These are phyloP conservation scores for Talinum fruticosum DNA, from an alignment of 148 eudicot genomes.

Conservation along the genomic window DNA sequence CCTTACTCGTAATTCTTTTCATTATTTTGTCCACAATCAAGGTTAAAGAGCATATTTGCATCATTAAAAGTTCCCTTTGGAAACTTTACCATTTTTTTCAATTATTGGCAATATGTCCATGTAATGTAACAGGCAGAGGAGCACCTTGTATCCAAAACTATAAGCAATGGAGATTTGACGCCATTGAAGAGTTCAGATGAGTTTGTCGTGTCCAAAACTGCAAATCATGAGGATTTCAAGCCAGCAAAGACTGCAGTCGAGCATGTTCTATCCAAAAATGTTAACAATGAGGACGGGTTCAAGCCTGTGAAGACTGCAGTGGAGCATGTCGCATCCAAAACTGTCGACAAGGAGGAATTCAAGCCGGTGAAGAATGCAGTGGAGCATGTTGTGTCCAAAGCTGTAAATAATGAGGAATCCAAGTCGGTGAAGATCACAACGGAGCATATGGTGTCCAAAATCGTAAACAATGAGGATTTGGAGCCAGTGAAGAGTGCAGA, in stretches of 20 bases:
- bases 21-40: background rate
- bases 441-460: slow-evolving; percentile 16
- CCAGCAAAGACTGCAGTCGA: slow-evolving; percentile 14
- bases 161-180: slow-evolving; percentile 19
- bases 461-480: slow-evolving; percentile 14
- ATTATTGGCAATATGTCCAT: background rate
- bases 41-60: background rate
- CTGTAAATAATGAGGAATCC: slow-evolving; percentile 15
- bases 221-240: slow-evolving; percentile 14
- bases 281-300: slow-evolving; percentile 13
- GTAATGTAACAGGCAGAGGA: slow-evolving; percentile 26
- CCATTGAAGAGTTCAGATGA: slow-evolving; percentile 3
- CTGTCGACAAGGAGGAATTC: slow-evolving; percentile 13
- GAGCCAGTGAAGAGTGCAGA: slow-evolving; percentile 14
- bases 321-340: background rate
- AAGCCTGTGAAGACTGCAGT: slow-evolving; percentile 14
- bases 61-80: background rate
- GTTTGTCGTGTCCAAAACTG: background rate
- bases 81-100: background rate
- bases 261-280: background rate
- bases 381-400: background rate
- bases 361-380: slow-evolving; percentile 14
- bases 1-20: background rate
- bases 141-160: slow-evolving; percentile 25
- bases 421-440: slow-evolving; percentile 18